A percentile compares a stretch with the other conserved stretches of the same genome.
These are phyloP conservation scores for Phialophora chinensis DNA, from an alignment of 2,329 filamentous ascomycete species.

Conservation along the genomic window DNA sequence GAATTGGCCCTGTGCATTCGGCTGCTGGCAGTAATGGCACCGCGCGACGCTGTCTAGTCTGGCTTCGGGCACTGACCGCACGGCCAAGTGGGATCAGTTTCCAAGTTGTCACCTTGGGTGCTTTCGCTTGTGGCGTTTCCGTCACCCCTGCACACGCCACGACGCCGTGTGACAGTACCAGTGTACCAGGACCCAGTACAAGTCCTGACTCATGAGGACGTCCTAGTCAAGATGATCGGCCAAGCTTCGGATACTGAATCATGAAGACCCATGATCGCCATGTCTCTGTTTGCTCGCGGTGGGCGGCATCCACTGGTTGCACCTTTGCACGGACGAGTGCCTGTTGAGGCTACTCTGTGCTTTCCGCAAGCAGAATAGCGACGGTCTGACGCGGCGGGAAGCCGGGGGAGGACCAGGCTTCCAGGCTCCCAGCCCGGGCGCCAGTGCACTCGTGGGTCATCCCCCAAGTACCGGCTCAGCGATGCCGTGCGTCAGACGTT, in stretches of 20 bases:
- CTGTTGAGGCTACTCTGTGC: background rate
- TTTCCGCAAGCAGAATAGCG: background rate
- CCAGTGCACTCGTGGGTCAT: background rate
- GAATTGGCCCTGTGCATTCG: background rate
- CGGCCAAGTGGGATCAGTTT: background rate
- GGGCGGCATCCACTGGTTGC: background rate
- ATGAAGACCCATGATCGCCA: background rate
- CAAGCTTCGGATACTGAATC: background rate
- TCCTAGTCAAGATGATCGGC: background rate
- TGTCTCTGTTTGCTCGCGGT: background rate
- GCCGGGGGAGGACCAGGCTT: background rate
- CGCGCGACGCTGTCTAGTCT: background rate
- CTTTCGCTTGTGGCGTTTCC: background rate
- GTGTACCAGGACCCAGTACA: background rate
- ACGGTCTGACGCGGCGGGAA: background rate
- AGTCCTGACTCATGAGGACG: background rate
- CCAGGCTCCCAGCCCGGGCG: background rate
- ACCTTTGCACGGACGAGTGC: background rate
- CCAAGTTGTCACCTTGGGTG: background rate
- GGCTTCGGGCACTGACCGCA: background rate
- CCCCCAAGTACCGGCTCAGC: background rate
- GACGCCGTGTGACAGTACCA: background rate
- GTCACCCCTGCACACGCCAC: background rate
- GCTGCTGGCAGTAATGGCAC: background rate
- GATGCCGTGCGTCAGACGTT: background rate